These are phyloP conservation scores for Chalaropsis ovoidea DNA, from an alignment of 2,329 filamentous ascomycete genomes.

Conservation along the genomic window DNA sequence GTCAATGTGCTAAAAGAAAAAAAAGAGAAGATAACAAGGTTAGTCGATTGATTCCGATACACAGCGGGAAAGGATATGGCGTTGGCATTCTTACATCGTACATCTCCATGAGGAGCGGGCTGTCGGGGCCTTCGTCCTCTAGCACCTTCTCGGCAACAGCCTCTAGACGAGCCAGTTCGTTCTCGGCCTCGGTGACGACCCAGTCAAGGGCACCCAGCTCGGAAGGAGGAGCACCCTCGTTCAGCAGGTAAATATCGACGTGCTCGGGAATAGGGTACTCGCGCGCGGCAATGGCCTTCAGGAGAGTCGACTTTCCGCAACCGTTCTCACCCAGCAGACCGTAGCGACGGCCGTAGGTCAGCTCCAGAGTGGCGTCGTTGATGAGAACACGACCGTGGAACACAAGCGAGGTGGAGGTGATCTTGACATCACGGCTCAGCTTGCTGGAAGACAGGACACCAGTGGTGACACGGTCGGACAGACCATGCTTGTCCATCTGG, in stretches of 20 bases:
- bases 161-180: constrained; percentile 84
- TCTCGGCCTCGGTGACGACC: constrained; percentile 91
- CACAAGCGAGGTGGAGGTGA: constrained; percentile 82
- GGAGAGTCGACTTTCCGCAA: constrained; percentile 94
- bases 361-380: constrained; percentile 84
- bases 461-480: constrained; percentile 96
- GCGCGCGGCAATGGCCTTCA: constrained; percentile 86
- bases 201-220: constrained; percentile 90
- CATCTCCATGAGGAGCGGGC: constrained; percentile 78
- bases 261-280: constrained; percentile 95
- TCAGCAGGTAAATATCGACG: constrained; percentile 95
- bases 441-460: constrained; percentile 82
- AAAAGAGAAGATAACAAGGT: constrained; percentile 26
- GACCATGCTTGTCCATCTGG: constrained; percentile 91
- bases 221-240: constrained; percentile 84
- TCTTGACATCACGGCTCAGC: constrained; percentile 90
- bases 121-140: constrained; percentile 86
- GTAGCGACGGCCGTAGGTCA: constrained; percentile 86
- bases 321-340: constrained; percentile 97
- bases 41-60: constrained; percentile 23
- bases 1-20: constrained; percentile 68
- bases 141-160: constrained; percentile 79
- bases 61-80: background rate
- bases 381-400: constrained; percentile 97
- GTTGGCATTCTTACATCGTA: constrained; percentile 63